Conservation (phyloP, 306 rosid species). For the Delonix regia region DNA sequence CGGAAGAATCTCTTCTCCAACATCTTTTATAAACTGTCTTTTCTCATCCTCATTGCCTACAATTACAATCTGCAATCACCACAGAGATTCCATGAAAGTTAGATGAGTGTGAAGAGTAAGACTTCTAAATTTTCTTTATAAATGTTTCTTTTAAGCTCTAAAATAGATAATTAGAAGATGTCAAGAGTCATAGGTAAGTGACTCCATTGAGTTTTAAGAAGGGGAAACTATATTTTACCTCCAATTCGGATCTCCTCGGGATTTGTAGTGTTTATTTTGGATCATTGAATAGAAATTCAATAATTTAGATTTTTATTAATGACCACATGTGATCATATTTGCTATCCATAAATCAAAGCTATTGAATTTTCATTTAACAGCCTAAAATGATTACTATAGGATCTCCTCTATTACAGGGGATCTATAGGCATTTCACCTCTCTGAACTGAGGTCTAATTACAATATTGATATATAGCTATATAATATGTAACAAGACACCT, state of each 20-base stretch:
- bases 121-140: neutral
- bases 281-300: too few species aligned
- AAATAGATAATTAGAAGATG: neutral
- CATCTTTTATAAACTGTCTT: constrained; percentile 52
- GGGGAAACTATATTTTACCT: neutral
- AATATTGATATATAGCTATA: too few species aligned
- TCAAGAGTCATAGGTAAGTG: neutral
- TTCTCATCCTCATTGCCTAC: constrained; percentile 72
- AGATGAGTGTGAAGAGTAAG: neutral
- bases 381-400: too few species aligned
- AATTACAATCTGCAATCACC: constrained; percentile 71
- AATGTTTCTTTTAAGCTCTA: neutral
- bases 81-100: constrained; percentile 24
- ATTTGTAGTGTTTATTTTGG: too few species aligned
- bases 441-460: neutral
- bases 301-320: too few species aligned
- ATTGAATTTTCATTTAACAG: too few species aligned
- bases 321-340: too few species aligned
- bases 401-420: too few species aligned
- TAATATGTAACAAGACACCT: too few species aligned
- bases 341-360: too few species aligned
- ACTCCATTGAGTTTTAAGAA: neutral
- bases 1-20: constrained; percentile 84
- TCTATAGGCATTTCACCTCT: too few species aligned
- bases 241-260: too few species aligned